phyloP scores from a whole-genome alignment of 2,329 filamentous ascomycete species.

The Conoideocrella luteorostrata region DNA sequence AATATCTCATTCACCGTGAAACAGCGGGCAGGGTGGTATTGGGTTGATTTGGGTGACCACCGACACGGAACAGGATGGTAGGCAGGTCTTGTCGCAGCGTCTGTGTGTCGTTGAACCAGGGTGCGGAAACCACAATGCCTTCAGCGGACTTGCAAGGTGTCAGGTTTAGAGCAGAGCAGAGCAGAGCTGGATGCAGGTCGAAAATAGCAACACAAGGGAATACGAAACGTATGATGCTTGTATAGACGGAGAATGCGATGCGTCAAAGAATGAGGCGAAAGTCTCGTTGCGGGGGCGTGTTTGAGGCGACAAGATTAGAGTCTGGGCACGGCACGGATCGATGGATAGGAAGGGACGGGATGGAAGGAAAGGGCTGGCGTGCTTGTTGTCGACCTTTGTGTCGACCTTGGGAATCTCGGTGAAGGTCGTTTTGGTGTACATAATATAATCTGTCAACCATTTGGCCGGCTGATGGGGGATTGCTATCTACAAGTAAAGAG shows the following conservation, averaged over 20 bases:
- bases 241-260: neutral
- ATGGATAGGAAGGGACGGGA: too few species aligned
- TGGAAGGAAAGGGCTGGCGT: too few species aligned
- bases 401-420: constrained; percentile 1
- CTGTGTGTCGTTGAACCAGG: constrained; percentile 6
- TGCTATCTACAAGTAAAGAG: neutral
- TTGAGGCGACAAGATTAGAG: neutral
- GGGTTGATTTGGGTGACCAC: constrained; percentile 13
- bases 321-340: neutral
- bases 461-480: neutral
- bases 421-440: constrained; percentile 1
- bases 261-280: neutral
- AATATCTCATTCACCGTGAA: constrained; percentile 17
- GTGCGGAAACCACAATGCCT: neutral
- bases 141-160: too few species aligned
- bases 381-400: neutral
- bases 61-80: constrained; percentile 12
- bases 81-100: constrained; percentile 5
- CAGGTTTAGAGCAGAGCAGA: too few species aligned
- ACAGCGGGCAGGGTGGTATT: constrained; percentile 18
- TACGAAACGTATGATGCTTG: neutral
- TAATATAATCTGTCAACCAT: neutral
- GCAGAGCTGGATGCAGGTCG: neutral
- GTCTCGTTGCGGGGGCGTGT: too few species aligned
- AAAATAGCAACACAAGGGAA: neutral